Conservation (phyloP, 1,139 yeast genomes). For the Kurtzmaniella quercitrusa region DNA sequence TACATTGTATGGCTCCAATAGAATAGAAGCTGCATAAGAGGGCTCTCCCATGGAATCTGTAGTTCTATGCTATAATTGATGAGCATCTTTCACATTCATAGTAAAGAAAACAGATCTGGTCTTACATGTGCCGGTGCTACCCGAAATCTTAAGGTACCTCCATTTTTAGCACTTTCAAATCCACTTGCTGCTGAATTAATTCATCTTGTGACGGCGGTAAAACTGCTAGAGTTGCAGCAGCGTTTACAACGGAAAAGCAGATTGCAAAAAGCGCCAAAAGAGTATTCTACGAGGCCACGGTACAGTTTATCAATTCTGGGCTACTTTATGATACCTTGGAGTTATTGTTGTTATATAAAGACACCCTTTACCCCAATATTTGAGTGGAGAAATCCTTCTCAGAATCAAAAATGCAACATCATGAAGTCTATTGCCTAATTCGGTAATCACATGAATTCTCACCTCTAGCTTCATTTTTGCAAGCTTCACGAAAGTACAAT, state of each 20-base stretch:
- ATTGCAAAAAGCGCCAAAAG: not conserved
- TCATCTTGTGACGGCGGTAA: conserved; percentile 19
- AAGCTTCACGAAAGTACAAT: no score
- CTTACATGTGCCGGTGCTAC: conserved; percentile 17
- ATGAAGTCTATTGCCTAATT: no score
- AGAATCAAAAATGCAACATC: no score
- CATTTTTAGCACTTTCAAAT: conserved; percentile 13
- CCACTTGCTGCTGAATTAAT: conserved; percentile 25
- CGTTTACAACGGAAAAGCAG: not conserved
- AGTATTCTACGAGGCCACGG: no score
- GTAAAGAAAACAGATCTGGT: conserved; percentile 14
- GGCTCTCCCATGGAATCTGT: conserved; percentile 12
- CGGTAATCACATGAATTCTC: no score
- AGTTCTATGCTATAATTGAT: conserved; percentile 7
- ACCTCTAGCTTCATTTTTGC: no score
- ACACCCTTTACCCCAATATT: no score
- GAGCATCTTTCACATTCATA: conserved; percentile 6
- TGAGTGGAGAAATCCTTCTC: no score
- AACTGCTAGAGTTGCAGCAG: conserved; percentile 2
- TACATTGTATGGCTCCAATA: conserved; percentile 18
- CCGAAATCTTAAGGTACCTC: conserved; percentile 22
- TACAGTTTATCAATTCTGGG: no score
- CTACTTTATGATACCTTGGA: no score
- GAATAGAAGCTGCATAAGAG: conserved; percentile 16
- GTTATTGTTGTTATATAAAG: not conserved